Evolutionary conservation across 768 basidiomycete species (phyloP).

Genomic region (Termitomyces sp.): DNA sequence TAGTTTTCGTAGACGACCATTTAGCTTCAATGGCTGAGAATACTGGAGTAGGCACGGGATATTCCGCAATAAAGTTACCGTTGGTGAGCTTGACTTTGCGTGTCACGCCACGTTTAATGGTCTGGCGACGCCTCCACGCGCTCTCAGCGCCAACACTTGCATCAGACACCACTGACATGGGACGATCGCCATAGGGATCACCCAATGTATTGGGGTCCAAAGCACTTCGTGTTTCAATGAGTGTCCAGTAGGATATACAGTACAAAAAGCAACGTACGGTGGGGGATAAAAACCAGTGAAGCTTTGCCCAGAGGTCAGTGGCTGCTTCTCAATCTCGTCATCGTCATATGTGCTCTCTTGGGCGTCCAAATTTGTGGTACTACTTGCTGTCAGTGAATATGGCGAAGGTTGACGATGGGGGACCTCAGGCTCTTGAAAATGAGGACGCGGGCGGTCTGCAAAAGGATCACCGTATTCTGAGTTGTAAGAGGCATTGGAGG

Average conservation of each 20-base stretch:
- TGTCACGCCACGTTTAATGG: conserved; percentile 89
- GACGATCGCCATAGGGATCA: conserved; percentile 59
- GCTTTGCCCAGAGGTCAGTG: conserved; percentile 56
- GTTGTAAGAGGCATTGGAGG: conserved; percentile 24
- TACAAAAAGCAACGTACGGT: conserved; percentile 40
- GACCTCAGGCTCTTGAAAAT: conserved; percentile 54
- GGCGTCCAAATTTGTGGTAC: conserved; percentile 49
- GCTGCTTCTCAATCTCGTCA: conserved; percentile 74
- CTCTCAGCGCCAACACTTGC: conserved; percentile 56
- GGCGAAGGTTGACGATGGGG: conserved; percentile 35
- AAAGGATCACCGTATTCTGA: conserved; percentile 62
- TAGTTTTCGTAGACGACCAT: conserved; percentile 68
- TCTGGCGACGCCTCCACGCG: conserved; percentile 76
- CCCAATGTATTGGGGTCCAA: conserved; percentile 60
- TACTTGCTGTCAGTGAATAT: conserved; percentile 45
- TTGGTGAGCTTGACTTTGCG: conserved; percentile 91
- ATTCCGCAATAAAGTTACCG: conserved; percentile 91
- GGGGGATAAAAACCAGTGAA: conserved; percentile 74
- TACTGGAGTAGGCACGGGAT: conserved; percentile 82
- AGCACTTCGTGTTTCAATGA: conserved; percentile 23
- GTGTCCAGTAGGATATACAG: conserved; percentile 1
- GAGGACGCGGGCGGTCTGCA: conserved; percentile 61
- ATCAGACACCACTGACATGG: conserved; percentile 45
- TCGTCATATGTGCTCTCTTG: conserved; percentile 54
- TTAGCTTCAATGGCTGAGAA: conserved; percentile 78